Base-by-base conservation (phyloP, 139 green algal species). In the Trebouxia sp. region DNA sequence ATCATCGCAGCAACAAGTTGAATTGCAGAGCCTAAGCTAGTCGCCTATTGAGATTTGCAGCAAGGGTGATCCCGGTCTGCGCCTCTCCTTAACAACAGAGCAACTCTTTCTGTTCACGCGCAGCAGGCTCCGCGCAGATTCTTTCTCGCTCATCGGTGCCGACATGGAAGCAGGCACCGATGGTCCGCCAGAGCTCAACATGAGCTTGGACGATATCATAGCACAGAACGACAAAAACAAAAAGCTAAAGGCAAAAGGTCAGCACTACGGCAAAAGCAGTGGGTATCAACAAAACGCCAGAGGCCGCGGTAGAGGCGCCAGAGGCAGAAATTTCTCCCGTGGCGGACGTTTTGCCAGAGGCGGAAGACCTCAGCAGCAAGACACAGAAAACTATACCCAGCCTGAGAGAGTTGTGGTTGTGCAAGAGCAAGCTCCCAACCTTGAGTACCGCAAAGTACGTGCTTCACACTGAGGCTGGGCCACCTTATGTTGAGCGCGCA, bases 131-230 rank as follows among this genome's bases (percentile, higher is more conserved):
- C n/a, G n/a, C n/a, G n/a, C n/a, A n/a, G n/a, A n/a, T n/a, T n/a
- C n/a, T n/a, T n/a, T n/a, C n/a, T n/a, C n/a, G n/a, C n/a, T n/a
- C n/a, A n/a, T n/a, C n/a, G n/a, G n/a, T n/a, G n/a, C n/a, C n/a
- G n/a, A n/a, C n/a, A n/a, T n/a, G n/a, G n/a, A n/a, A n/a, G n/a
- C n/a, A n/a, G n/a, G n/a, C n/a, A n/a, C n/a, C n/a, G 62, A 72
- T 43, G 62, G n/a, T 43, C 62, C 62, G 24, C 62, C 9, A 1
- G 62, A 35, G 8, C 10, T 72, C 32, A 72, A 72, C 62, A 72
- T 72, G 62, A 72, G 62, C 35, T 26, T 72, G 15, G 62, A 72
- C 32, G 32, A 72, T 28, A 72, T 72, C 9, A 72, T 72, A 30
- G 32, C 32, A 30, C 32, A 72, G 35, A 72, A 72, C 62, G 43